A percentile compares a stretch with the other conserved stretches of the same genome.
phyloP scores from a whole-genome alignment of 495 filamentous ascomycete species.

The Rhypophila decipiens region DNA sequence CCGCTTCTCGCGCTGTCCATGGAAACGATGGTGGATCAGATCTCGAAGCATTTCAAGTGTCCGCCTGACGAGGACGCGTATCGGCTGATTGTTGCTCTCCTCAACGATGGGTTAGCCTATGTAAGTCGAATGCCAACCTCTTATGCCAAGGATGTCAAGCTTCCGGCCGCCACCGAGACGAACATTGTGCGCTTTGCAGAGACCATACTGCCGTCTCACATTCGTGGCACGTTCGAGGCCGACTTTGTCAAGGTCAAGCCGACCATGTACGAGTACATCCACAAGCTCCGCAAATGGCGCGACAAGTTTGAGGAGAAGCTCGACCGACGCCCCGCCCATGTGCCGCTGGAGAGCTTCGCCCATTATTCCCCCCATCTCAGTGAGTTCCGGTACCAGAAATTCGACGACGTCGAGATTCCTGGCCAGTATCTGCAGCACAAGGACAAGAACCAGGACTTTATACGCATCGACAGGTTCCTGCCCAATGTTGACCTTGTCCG shows the following conservation, averaged over 20 bases:
- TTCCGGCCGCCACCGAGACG: constrained; percentile 82
- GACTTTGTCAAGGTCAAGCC: constrained; percentile 93
- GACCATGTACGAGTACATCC: constrained; percentile 95
- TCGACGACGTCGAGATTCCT: constrained; percentile 96
- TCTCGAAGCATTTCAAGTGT: constrained; percentile 97
- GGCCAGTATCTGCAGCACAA: constrained; percentile 95
- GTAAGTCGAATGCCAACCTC: constrained; percentile 78
- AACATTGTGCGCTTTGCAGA: constrained; percentile 97
- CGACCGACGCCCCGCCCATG: constrained; percentile 66
- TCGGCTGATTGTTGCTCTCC: constrained; percentile 89
- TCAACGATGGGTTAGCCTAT: constrained; percentile 88
- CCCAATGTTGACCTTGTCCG: constrained; percentile 89
- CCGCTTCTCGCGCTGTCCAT: constrained; percentile 92
- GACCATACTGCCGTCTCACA: constrained; percentile 87
- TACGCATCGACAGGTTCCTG: constrained; percentile 92
- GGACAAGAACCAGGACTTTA: constrained; percentile 97
- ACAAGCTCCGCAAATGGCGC: constrained; percentile 91
- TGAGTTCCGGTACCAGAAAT: constrained; percentile 94
- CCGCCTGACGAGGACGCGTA: constrained; percentile 98
- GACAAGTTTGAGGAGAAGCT: constrained; percentile 98
- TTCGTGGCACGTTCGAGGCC: constrained; percentile 86
- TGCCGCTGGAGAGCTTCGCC: constrained; percentile 58
- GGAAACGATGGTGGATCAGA: constrained; percentile 99
- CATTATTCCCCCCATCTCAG: constrained; percentile 79
- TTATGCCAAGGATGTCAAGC: constrained; percentile 84